Conservation (phyloP, 164 flowering plant species). For the Annona cherimola region DNA sequence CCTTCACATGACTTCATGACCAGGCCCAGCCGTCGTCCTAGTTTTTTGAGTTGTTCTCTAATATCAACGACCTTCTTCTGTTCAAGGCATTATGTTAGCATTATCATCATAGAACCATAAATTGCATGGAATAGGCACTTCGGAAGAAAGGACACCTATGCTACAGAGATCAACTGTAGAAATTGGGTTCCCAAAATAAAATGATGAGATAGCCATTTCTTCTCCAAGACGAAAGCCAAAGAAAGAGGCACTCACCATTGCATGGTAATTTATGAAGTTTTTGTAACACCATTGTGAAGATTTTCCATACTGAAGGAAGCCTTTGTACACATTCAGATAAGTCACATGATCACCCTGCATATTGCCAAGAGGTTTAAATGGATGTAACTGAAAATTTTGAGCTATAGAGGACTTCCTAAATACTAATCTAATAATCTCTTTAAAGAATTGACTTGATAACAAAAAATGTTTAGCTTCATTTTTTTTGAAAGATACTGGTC, state of each 20-base stretch:
- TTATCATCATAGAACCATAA: not conserved
- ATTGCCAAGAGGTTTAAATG: not conserved
- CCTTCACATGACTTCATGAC: constrained; percentile 72
- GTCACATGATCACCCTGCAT: constrained; percentile 96
- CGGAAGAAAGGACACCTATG: not conserved
- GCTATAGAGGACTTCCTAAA: not conserved
- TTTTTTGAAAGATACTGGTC: not conserved
- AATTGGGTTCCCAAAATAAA: not conserved
- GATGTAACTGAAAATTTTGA: constrained; percentile 1
- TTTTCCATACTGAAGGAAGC: constrained; percentile 79
- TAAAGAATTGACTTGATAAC: not conserved
- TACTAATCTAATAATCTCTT: not conserved
- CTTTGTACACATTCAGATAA: constrained; percentile 85
- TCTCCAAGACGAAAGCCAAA: not conserved
- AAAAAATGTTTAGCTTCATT: not conserved
- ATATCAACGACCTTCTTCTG: constrained; percentile 61
- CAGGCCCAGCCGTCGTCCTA: constrained; percentile 66
- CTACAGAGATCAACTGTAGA: not conserved
- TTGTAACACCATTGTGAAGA: constrained; percentile 95
- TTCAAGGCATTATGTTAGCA: constrained; percentile 6
- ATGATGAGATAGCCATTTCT: not conserved
- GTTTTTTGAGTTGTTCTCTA: constrained; percentile 74
- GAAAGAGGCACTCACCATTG: constrained; percentile 59
- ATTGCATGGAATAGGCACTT: not conserved
- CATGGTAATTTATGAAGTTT: constrained; percentile 84